These are phyloP conservation scores for Medicago ruthenica DNA, from an alignment of 306 rosid species.

Conservation along the genomic window DNA sequence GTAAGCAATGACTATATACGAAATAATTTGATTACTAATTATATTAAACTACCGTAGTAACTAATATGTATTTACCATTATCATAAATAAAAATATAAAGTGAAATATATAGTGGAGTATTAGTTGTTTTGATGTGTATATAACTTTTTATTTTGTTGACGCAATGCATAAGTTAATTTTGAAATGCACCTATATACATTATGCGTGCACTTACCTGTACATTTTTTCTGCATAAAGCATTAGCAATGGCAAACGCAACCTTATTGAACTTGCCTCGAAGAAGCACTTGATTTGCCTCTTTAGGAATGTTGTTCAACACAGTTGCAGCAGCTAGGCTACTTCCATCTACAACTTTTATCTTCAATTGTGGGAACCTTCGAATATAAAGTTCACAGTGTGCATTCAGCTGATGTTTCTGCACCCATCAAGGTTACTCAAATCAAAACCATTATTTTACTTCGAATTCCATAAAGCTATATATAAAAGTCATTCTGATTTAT, in stretches of 20 bases:
- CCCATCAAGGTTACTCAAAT: background rate
- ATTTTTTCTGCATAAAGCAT: conserved; percentile 41
- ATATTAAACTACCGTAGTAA: no score
- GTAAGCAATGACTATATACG: no score
- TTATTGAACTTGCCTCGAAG: conserved; percentile 58
- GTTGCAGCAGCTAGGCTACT: conserved; percentile 65
- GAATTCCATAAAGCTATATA: no score
- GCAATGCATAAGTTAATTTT: no score
- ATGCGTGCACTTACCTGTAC: conserved; percentile 42
- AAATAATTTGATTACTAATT: no score
- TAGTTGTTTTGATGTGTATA: no score
- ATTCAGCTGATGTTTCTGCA: conserved; percentile 60
- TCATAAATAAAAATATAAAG: no score
- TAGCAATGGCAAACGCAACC: conserved; percentile 27
- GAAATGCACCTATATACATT: no score
- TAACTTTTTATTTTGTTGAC: no score
- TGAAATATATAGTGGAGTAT: no score
- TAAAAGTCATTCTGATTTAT: no score
- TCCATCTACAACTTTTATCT: conserved; percentile 75
- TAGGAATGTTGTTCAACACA: conserved; percentile 48
- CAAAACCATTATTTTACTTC: background rate
- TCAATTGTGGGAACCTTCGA: conserved; percentile 53
- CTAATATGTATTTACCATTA: no score
- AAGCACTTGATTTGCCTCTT: conserved; percentile 58
- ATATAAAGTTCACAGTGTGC: conserved; percentile 59